These are phyloP conservation scores for Scenedesmus sp. DNA, from an alignment of 163 green algal genomes.

Conservation along the genomic window DNA sequence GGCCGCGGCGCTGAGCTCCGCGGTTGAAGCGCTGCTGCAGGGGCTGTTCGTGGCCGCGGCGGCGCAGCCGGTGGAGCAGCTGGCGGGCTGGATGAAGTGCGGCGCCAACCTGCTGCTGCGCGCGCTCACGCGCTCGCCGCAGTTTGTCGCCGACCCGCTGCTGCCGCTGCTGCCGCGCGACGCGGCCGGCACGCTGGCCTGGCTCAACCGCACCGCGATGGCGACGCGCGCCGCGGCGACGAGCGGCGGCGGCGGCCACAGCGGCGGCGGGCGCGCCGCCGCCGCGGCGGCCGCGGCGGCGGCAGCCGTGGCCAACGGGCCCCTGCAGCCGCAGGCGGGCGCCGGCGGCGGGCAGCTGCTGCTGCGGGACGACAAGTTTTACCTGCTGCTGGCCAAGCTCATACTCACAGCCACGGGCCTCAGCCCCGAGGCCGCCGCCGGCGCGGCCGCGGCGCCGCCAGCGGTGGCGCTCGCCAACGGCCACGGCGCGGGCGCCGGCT, in stretches of 20 bases:
- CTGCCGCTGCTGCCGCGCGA: constrained; percentile 50
- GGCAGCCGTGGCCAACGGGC: neutral
- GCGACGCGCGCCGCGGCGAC: neutral
- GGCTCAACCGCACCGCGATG: constrained; percentile 23
- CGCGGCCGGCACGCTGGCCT: constrained; percentile 34
- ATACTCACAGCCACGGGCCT: constrained; percentile 16
- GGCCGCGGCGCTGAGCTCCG: constrained; percentile 26
- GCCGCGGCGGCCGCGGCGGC: neutral
- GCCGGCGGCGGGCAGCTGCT: constrained; percentile 1
- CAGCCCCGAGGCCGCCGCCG: neutral
- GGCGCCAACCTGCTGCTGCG: constrained; percentile 39
- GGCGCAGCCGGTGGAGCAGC: constrained; percentile 6
- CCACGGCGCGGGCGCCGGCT: too few relatives aligned
- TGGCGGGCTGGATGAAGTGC: constrained; percentile 13
- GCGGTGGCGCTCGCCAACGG: too few relatives aligned
- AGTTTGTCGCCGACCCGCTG: constrained; percentile 11
- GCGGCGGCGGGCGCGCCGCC: neutral
- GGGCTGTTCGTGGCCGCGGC: constrained; percentile 14
- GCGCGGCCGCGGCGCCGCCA: neutral
- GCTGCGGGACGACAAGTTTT: constrained; percentile 45
- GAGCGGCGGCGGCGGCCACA: neutral
- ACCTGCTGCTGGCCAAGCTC: constrained; percentile 47
- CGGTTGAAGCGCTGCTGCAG: constrained; percentile 10
- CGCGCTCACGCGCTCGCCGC: constrained; percentile 14
- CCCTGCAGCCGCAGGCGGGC: neutral